phyloP scores from a whole-genome alignment of 331 rosid species.

The Quercus lobata region DNA sequence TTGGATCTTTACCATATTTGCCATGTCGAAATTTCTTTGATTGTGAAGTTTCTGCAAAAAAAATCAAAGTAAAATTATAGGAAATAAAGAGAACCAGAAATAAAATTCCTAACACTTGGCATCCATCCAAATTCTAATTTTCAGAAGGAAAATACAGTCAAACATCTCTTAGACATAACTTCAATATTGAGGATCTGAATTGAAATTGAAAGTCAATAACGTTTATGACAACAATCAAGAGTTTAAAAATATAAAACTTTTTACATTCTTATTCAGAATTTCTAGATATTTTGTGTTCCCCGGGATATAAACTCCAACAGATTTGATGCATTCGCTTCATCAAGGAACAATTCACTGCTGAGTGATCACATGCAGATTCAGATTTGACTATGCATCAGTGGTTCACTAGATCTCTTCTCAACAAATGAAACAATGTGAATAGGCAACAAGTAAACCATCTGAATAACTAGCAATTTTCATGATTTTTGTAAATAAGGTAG shows the following conservation, averaged over 20 bases:
- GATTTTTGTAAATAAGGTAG: not conserved
- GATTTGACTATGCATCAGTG: too few species aligned
- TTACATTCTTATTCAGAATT: too few species aligned
- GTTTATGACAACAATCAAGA: not conserved
- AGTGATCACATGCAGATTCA: too few species aligned
- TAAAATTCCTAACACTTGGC: not conserved
- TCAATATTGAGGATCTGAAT: not conserved
- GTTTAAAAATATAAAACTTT: not conserved
- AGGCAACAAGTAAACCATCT: not conserved
- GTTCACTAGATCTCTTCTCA: too few species aligned
- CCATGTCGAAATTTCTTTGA: too few species aligned
- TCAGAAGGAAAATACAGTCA: not conserved
- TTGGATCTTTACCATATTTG: too few species aligned
- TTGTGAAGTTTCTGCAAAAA: conserved; percentile 37
- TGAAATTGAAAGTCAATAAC: not conserved
- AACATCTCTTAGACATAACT: not conserved
- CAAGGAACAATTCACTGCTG: too few species aligned
- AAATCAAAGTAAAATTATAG: not conserved
- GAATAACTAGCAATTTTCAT: not conserved
- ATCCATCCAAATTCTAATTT: not conserved
- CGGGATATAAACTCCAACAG: too few species aligned
- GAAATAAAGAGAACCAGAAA: not conserved
- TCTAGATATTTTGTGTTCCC: too few species aligned
- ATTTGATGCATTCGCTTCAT: too few species aligned
- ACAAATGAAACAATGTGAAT: too few species aligned